Conservation (phyloP, 2,329 filamentous ascomycete genomes). For the Escovopsis weberi region DNA sequence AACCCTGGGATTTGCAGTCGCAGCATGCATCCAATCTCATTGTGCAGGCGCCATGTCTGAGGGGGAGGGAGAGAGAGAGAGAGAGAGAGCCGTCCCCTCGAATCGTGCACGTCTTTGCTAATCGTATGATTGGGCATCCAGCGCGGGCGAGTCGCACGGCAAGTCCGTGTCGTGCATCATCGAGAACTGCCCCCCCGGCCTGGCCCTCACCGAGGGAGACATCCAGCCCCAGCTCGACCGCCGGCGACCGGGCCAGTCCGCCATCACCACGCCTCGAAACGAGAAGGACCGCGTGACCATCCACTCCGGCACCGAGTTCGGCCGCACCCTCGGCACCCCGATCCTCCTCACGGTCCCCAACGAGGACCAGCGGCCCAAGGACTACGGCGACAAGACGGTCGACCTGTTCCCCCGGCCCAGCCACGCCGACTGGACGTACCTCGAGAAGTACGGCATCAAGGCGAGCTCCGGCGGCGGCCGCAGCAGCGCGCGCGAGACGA, state of each 20-base stretch:
- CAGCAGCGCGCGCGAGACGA: conserved; percentile 87
- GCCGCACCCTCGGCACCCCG: conserved; percentile 78
- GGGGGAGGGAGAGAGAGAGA: too few species aligned
- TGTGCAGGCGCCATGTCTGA: too few species aligned
- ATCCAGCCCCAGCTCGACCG: conserved; percentile 94
- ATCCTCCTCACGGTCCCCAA: conserved; percentile 81
- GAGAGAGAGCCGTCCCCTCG: too few species aligned
- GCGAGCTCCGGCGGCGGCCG: conserved; percentile 80
- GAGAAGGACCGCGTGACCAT: conserved; percentile 88
- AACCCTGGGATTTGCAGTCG: too few species aligned
- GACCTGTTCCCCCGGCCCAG: conserved; percentile 80
- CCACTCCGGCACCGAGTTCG: conserved; percentile 83
- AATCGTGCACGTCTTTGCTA: not conserved
- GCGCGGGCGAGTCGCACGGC: conserved; percentile 60
- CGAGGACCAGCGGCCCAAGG: conserved; percentile 83
- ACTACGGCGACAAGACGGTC: conserved; percentile 84
- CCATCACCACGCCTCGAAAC: conserved; percentile 80
- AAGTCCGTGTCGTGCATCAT: conserved; percentile 89
- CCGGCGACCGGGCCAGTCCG: conserved; percentile 74
- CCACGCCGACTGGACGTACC: conserved; percentile 93
- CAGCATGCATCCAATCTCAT: not conserved
- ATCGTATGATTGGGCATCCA: conserved; percentile 8
- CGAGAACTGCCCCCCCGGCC: conserved; percentile 78
- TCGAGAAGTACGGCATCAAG: conserved; percentile 94
- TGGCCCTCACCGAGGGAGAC: conserved; percentile 70